These are phyloP conservation scores for Harrya chromipes DNA, from an alignment of 768 basidiomycete genomes.

Conservation along the genomic window DNA sequence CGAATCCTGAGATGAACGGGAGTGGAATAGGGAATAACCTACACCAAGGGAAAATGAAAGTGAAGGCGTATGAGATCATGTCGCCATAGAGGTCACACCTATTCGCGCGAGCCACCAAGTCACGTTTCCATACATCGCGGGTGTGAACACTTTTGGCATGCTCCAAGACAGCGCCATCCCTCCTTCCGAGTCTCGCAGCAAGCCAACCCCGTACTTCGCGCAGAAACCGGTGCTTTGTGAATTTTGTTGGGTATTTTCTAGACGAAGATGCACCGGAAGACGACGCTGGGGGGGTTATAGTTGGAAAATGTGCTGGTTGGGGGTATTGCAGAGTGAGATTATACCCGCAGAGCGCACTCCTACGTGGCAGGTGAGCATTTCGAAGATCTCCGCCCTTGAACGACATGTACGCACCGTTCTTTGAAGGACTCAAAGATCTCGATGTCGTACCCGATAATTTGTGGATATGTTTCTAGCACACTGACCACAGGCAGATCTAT, in stretches of 20 bases:
- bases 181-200: background rate
- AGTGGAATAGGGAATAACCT: too few species aligned
- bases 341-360: slow-evolving; percentile 56
- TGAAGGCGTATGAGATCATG: too few species aligned
- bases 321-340: slow-evolving; percentile 67
- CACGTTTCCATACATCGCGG: too few species aligned
- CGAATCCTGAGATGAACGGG: too few species aligned
- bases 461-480: slow-evolving; percentile 70
- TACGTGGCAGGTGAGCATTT: slow-evolving; percentile 20
- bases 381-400: background rate
- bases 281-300: slow-evolving; percentile 26
- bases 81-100: too few species aligned
- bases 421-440: slow-evolving; percentile 65
- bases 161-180: too few species aligned
- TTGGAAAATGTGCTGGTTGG: slow-evolving; percentile 36
- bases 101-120: too few species aligned
- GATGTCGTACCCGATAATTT: slow-evolving; percentile 69
- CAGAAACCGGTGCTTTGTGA: slow-evolving; percentile 14
- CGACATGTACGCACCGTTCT: slow-evolving; percentile 46
- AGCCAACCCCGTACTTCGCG: slow-evolving; percentile 8
- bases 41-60: too few species aligned
- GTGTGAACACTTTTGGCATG: too few species aligned
- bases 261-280: background rate
- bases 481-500: slow-evolving; percentile 53
- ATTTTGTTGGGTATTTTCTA: background rate